Evolutionary conservation across 495 filamentous ascomycete species (phyloP), one percentile per base, ranked within the genome.

Genomic region (Penicillium argentinense): DNA sequence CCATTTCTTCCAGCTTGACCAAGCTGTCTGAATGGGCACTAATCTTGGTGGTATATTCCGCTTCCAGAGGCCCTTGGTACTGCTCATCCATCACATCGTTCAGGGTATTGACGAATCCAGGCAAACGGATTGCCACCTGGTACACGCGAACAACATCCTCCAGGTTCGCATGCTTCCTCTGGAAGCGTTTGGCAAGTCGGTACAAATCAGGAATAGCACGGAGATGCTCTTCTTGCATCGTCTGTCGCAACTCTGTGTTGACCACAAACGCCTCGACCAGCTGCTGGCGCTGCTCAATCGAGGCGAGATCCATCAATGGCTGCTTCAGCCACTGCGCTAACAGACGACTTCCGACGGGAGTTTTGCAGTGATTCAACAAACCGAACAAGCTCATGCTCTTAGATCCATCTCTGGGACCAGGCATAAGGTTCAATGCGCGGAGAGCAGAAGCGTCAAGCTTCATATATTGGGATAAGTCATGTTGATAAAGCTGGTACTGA

Each of bases 301-400:
- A 91, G 9, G 79, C 74, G 40, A 88, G 79, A 67, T 82, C 88
- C 95, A 99, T 99, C 19, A 99, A 68, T 0, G 93, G 93, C 68
- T 99, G 93, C 72, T 97, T 99, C 21, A 99, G 73, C 93, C 93
- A 99, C 68, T 99, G 93, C 2, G 91, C 85, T 11, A 99, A 72
- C 52, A 99, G 62, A 34, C 95, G 80, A 57, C 90, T 95, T 4
- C 93, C 93, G 18, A 95, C 82, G 2, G 95, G 87, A 4, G 93
- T 99, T 67, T 95, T 99, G 77, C 93, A 99, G 60, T 97, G 95
- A 60, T 99, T 97, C 40, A 99, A 74, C 25, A 99, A 64, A 2
- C 93, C 93, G 55, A 87, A 97, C 48, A 99, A 56, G 58, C 88
- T 96, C 95, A 97, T 99, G n/a, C 79, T 96, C 74, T 96, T 97